Percentiles rank a stretch among this genome's conserved stretches.
phyloP scores from a whole-genome alignment of 176 grass and related monocot genomes.

The Aegilops tauschii region DNA sequence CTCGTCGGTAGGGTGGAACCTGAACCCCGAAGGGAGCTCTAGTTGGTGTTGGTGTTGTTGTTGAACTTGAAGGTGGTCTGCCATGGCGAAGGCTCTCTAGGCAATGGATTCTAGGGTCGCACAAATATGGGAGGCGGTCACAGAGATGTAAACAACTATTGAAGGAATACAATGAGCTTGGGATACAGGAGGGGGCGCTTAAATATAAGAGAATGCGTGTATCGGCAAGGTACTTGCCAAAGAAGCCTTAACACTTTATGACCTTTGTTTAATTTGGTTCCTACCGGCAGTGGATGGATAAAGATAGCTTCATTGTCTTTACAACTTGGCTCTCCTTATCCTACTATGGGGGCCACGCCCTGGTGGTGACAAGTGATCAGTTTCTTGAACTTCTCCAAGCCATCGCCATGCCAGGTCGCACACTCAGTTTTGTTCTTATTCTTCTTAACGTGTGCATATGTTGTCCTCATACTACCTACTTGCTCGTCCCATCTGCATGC shows the following conservation, averaged over 20 bases:
- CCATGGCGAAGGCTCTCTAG: constrained; percentile 14
- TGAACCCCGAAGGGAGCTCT: constrained; percentile 53
- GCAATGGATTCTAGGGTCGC: neutral
- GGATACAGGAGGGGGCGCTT: neutral
- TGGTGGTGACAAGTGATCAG: neutral
- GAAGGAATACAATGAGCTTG: neutral
- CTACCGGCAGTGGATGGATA: neutral
- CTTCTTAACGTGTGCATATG: neutral
- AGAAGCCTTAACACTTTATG: neutral
- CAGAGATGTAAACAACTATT: neutral
- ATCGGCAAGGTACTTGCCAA: neutral
- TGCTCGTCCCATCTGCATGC: neutral
- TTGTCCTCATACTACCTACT: neutral
- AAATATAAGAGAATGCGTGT: neutral
- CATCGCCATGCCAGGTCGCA: neutral
- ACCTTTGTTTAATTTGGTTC: neutral
- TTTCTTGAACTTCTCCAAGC: neutral
- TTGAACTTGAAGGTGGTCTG: neutral
- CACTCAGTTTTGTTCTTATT: neutral
- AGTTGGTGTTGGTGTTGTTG: neutral
- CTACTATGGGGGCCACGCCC: neutral
- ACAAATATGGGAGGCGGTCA: neutral
- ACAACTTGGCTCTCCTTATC: neutral
- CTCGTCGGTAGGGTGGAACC: constrained; percentile 57
- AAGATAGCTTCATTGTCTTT: neutral